Evolutionary conservation across 2,329 filamentous ascomycete species (phyloP).

Genomic region (Coleophoma eucalyptorum): DNA sequence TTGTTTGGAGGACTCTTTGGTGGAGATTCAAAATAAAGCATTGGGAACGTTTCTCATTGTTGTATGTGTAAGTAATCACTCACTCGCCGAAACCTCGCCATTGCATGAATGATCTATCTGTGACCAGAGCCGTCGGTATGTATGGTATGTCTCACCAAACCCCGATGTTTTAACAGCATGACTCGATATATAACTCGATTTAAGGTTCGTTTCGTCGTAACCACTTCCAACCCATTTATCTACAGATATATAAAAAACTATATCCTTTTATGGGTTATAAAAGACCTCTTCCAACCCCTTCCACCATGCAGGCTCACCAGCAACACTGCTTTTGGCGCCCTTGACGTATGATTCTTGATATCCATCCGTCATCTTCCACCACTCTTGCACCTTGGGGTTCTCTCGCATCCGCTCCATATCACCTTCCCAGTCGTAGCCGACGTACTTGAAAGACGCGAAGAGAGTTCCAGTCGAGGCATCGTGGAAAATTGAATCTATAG

Average conservation of each 20-base stretch:
- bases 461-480: conserved; percentile 59
- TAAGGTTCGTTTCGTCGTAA: no score
- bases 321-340: conserved; percentile 54
- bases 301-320: conserved; percentile 65
- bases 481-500: conserved; percentile 68
- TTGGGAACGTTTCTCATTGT: not conserved
- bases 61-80: not conserved
- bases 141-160: no score
- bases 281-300: conserved; percentile 67
- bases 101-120: not conserved
- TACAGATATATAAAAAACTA: not conserved
- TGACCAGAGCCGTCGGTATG: not conserved
- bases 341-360: conserved; percentile 66
- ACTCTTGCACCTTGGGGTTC: conserved; percentile 69
- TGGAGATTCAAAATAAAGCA: conserved; percentile 12
- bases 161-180: not conserved
- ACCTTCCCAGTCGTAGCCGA: conserved; percentile 66
- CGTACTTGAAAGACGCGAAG: conserved; percentile 75
- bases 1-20: conserved; percentile 21
- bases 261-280: conserved; percentile 42
- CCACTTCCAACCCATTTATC: no score
- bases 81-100: no score
- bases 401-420: conserved; percentile 76
- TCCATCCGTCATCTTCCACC: conserved; percentile 78
- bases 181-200: not conserved